Conservation (phyloP, 2,329 filamentous ascomycete species). For the Cordyceps javanica region DNA sequence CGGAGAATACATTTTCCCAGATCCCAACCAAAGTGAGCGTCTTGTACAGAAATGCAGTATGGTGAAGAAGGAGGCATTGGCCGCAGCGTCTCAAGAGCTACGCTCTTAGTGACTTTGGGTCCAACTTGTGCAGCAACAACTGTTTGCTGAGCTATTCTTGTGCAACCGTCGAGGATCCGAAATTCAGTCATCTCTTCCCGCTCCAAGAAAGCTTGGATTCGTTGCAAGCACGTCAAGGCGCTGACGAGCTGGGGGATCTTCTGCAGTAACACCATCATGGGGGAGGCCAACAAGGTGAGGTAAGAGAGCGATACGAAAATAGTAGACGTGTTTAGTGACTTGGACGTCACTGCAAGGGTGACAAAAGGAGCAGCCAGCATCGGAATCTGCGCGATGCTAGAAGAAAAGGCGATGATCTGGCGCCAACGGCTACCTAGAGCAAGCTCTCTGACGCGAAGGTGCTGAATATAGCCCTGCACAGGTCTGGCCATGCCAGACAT, state of each 20-base stretch:
- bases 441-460: conserved; percentile 17
- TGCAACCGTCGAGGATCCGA: not conserved
- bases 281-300: conserved; percentile 21
- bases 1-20: conserved; percentile 22
- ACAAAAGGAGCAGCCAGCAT: conserved; percentile 28
- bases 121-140: not conserved
- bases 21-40: conserved; percentile 28
- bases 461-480: conserved; percentile 9
- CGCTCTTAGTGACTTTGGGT: not conserved
- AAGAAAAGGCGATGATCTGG: conserved; percentile 4
- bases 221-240: not conserved
- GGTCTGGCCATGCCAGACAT: conserved; percentile 14
- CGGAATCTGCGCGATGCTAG: conserved; percentile 24
- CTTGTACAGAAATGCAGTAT: not conserved
- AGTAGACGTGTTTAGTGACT: conserved; percentile 19
- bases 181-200: not conserved
- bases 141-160: not conserved
- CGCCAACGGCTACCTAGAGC: conserved; percentile 14
- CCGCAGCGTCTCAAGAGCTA: not conserved
- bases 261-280: conserved; percentile 22
- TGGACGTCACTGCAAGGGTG: conserved; percentile 26
- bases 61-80: too few relatives aligned
- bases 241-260: not conserved
- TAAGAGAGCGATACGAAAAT: conserved; percentile 23
- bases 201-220: conserved; percentile 1